These are phyloP conservation scores for Rhodotorula taiwanensis DNA, from an alignment of 768 basidiomycete genomes.

Conservation along the genomic window DNA sequence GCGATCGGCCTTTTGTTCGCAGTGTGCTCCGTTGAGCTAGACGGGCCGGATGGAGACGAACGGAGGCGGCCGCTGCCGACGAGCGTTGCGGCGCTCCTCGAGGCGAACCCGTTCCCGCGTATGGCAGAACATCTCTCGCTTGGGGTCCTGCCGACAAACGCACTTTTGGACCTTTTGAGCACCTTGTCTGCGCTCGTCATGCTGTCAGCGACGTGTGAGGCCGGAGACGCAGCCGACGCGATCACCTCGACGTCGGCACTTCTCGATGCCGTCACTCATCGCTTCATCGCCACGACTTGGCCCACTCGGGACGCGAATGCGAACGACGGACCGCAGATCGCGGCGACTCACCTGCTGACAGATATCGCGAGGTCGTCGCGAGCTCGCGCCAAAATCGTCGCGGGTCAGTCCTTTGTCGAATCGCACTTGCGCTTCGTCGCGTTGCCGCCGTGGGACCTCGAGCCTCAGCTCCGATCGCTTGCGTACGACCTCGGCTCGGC, in stretches of 20 bases:
- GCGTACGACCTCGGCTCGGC: constrained; percentile 45
- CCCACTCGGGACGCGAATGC: background rate
- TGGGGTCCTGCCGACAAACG: constrained; percentile 2
- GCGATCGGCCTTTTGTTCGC: constrained; percentile 2
- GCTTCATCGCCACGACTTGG: constrained; percentile 21
- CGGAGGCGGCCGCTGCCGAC: constrained; percentile 16
- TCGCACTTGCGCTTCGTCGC: constrained; percentile 66
- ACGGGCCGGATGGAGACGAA: background rate
- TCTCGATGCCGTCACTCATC: constrained; percentile 10
- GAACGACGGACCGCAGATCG: constrained; percentile 35
- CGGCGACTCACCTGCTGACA: constrained; percentile 56
- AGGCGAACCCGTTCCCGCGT: background rate
- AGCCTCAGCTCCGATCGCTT: constrained; percentile 45
- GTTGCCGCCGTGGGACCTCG: constrained; percentile 50
- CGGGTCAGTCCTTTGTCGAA: constrained; percentile 52
- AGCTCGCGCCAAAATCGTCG: constrained; percentile 52
- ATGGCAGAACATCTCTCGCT: constrained; percentile 9
- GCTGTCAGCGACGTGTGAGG: constrained; percentile 41
- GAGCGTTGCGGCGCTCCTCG: constrained; percentile 4
- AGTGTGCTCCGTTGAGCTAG: background rate
- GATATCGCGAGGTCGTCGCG: constrained; percentile 62
- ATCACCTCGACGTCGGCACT: constrained; percentile 17
- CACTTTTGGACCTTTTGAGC: constrained; percentile 48
- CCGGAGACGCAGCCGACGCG: background rate
- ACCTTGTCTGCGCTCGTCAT: constrained; percentile 48